phyloP scores from a whole-genome alignment of 257 asterid genomes.

The Gynochthodes officinalis region DNA sequence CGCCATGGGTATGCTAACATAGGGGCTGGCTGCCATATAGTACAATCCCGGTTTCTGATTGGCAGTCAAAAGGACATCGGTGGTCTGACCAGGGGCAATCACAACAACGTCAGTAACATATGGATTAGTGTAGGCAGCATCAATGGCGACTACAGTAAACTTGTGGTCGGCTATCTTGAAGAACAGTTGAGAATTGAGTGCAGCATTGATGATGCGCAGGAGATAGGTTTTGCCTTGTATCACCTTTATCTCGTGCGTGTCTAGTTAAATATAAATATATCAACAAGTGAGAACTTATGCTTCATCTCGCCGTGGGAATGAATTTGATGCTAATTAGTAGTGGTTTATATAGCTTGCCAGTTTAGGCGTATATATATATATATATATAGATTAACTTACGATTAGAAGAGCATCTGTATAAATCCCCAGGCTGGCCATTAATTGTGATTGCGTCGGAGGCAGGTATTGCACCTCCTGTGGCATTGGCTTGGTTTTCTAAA shows the following conservation, averaged over 20 bases:
- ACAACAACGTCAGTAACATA: conserved; percentile 65
- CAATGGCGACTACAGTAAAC: conserved; percentile 54
- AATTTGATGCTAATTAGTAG: too few relatives aligned
- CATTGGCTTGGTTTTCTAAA: conserved; percentile 39
- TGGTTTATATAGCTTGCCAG: too few relatives aligned
- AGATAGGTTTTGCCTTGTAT: conserved; percentile 58
- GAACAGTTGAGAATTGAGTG: conserved; percentile 54
- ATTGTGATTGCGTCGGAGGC: conserved; percentile 61
- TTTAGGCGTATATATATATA: too few relatives aligned
- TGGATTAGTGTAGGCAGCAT: conserved; percentile 67
- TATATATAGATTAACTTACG: too few relatives aligned
- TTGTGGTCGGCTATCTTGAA: conserved; percentile 70
- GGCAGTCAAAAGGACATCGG: conserved; percentile 57
- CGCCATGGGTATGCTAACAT: conserved; percentile 40
- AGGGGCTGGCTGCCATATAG: conserved; percentile 72
- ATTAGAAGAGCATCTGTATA: conserved; percentile 38
- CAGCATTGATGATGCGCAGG: conserved; percentile 74
- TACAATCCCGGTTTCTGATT: conserved; percentile 46
- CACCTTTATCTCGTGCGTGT: conserved; percentile 40
- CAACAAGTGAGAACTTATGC: too few relatives aligned
- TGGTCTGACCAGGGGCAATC: conserved; percentile 66
- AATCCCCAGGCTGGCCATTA: conserved; percentile 61
- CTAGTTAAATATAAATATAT: conserved; percentile 25
- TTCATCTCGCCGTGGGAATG: too few relatives aligned
- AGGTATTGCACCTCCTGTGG: conserved; percentile 43